Percentiles rank a stretch among this genome's conserved stretches.
Evolutionary conservation across 108 stramenopile genomes (phyloP).

Genomic region (Cyclotella sp.): DNA sequence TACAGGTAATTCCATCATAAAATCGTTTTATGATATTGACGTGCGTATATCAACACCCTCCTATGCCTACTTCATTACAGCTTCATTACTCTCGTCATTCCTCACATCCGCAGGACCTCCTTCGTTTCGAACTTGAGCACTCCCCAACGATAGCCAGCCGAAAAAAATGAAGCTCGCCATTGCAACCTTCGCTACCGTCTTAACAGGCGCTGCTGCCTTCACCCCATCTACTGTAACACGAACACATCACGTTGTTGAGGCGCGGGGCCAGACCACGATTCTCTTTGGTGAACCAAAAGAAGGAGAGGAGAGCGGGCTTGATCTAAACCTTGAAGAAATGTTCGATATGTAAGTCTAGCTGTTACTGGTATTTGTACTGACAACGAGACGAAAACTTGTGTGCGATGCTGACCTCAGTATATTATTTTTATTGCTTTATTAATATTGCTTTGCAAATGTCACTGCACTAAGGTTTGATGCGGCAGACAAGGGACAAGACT

Average conservation of each 20-base stretch:
- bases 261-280: conserved; percentile 12
- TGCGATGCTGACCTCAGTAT: no score
- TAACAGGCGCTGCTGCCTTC: conserved; percentile 56
- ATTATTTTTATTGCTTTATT: no score
- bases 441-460: background rate
- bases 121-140: no score
- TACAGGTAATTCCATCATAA: no score
- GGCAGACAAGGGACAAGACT: conserved; percentile 81
- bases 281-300: conserved; percentile 63
- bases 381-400: no score
- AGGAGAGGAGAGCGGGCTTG: conserved; percentile 66
- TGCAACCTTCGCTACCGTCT: conserved; percentile 26
- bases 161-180: conserved; percentile 59
- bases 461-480: conserved; percentile 73
- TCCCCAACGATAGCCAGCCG: no score
- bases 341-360: conserved; percentile 51
- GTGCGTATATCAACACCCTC: no score
- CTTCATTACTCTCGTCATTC: no score
- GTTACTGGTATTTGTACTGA: no score
- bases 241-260: background rate
- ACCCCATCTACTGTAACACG: conserved; percentile 47
- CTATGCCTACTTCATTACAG: no score
- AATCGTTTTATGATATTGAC: no score
- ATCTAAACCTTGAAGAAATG: conserved; percentile 88
- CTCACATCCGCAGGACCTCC: no score